These are phyloP conservation scores for Hura crepitans DNA, from an alignment of 441 rosid genomes.

Conservation along the genomic window DNA sequence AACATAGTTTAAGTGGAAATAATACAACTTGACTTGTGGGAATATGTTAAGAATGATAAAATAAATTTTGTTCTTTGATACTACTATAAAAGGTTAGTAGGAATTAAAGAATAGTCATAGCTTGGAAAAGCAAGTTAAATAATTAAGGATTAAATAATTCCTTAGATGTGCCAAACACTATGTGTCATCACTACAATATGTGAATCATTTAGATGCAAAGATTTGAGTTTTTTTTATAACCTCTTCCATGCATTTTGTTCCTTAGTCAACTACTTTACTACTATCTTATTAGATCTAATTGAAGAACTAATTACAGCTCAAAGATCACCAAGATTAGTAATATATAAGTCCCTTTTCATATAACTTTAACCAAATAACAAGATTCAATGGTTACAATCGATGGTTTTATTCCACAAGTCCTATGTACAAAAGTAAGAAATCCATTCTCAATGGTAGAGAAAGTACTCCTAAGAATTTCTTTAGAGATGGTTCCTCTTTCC, in stretches of 20 bases:
- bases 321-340: conserved; percentile 86
- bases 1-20: too few relatives aligned
- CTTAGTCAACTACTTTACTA: conserved; percentile 68
- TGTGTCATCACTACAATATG: conserved; percentile 71
- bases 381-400: conserved; percentile 78
- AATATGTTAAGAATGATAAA: too few relatives aligned
- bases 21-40: too few relatives aligned
- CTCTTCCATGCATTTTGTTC: conserved; percentile 90
- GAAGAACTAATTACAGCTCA: conserved; percentile 74
- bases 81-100: too few relatives aligned
- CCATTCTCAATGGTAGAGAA: conserved; percentile 77
- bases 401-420: conserved; percentile 56
- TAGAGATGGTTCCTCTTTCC: conserved; percentile 56
- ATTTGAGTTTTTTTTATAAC: conserved; percentile 81
- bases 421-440: conserved; percentile 74
- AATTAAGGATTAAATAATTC: conserved; percentile 94
- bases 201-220: conserved; percentile 79
- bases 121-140: too few relatives aligned
- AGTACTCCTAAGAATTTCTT: conserved; percentile 63
- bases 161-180: conserved; percentile 91
- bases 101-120: too few relatives aligned
- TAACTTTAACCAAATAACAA: conserved; percentile 80
- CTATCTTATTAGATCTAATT: conserved; percentile 53
- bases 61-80: too few relatives aligned
- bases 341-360: conserved; percentile 69